phyloP scores from a whole-genome alignment of 2,329 filamentous ascomycete species.

The Aspergillus sclerotialis region DNA sequence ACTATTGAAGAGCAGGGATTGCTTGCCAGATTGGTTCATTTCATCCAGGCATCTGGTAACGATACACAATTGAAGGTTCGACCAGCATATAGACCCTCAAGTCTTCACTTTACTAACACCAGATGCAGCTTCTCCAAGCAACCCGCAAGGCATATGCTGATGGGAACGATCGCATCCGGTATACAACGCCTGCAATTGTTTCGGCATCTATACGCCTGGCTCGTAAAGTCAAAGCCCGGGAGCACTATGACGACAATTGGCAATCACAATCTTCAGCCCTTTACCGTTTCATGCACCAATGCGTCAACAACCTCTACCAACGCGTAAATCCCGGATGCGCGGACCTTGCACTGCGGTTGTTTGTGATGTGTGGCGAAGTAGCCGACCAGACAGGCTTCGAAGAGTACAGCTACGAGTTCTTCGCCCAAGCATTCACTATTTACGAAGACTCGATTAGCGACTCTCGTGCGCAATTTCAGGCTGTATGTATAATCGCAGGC shows the following conservation, averaged over 20 bases:
- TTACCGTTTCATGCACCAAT: slow-evolving; percentile 92
- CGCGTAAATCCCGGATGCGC: slow-evolving; percentile 76
- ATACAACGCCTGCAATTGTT: slow-evolving; percentile 86
- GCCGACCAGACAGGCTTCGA: slow-evolving; percentile 88
- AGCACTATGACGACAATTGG: slow-evolving; percentile 77
- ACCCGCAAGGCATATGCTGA: slow-evolving; percentile 80
- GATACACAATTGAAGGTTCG: slow-evolving; percentile 78
- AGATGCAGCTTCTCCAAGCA: slow-evolving; percentile 66
- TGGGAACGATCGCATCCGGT: slow-evolving; percentile 91
- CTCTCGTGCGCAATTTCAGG: slow-evolving; percentile 94
- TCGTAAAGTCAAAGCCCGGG: slow-evolving; percentile 77
- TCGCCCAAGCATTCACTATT: slow-evolving; percentile 94
- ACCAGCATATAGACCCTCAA: neutral
- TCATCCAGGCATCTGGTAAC: slow-evolving; percentile 76
- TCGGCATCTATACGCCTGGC: slow-evolving; percentile 87
- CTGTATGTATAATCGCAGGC: slow-evolving; percentile 87
- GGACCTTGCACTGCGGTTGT: slow-evolving; percentile 81
- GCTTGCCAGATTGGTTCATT: slow-evolving; percentile 85
- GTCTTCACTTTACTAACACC: slow-evolving; percentile 12
- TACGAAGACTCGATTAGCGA: slow-evolving; percentile 97
- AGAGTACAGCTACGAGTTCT: slow-evolving; percentile 96
- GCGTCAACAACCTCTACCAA: slow-evolving; percentile 78
- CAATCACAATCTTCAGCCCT: slow-evolving; percentile 68
- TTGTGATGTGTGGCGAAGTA: slow-evolving; percentile 85
- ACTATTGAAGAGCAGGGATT: slow-evolving; percentile 97